These are phyloP conservation scores for Aspergillus tubingensis DNA, from an alignment of 2,329 filamentous ascomycete species.

Conservation along the genomic window DNA sequence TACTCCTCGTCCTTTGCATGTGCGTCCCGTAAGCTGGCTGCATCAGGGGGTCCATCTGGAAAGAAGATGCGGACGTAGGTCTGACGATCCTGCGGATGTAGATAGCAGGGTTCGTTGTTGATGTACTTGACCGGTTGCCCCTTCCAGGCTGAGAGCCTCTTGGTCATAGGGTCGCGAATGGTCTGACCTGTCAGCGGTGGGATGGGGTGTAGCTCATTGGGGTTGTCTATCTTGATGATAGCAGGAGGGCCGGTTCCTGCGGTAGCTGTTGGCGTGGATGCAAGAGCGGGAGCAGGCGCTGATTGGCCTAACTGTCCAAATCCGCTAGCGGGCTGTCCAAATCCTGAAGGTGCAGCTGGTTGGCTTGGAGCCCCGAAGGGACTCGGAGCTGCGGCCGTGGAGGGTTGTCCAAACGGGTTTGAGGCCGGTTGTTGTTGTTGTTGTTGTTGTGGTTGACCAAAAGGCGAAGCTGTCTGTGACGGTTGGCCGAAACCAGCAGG, in stretches of 20 bases:
- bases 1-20: conserved; percentile 57
- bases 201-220: conserved; percentile 37
- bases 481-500: conserved; percentile 39
- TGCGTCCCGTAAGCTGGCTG: conserved; percentile 45
- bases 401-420: conserved; percentile 36
- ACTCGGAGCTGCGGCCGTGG: conserved; percentile 24
- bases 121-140: conserved; percentile 64
- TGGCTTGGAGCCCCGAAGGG: conserved; percentile 33
- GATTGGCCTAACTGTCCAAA: conserved; percentile 26
- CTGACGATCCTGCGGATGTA: conserved; percentile 56
- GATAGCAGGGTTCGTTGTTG: conserved; percentile 51
- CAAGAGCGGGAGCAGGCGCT: conserved; percentile 10
- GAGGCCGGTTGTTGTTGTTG: conserved; percentile 15
- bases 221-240: conserved; percentile 28
- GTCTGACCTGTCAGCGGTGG: conserved; percentile 42
- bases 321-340: conserved; percentile 36
- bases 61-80: conserved; percentile 70
- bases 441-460: conserved; percentile 24
- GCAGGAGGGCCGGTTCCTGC: conserved; percentile 31
- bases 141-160: conserved; percentile 61
- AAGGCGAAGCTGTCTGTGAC: conserved; percentile 27
- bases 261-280: conserved; percentile 10
- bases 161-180: conserved; percentile 35
- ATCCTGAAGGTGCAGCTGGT: conserved; percentile 38
- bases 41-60: conserved; percentile 65